Evolutionary conservation across 495 filamentous ascomycete species (phyloP).

Genomic region (Clavariopsis aquatica): DNA sequence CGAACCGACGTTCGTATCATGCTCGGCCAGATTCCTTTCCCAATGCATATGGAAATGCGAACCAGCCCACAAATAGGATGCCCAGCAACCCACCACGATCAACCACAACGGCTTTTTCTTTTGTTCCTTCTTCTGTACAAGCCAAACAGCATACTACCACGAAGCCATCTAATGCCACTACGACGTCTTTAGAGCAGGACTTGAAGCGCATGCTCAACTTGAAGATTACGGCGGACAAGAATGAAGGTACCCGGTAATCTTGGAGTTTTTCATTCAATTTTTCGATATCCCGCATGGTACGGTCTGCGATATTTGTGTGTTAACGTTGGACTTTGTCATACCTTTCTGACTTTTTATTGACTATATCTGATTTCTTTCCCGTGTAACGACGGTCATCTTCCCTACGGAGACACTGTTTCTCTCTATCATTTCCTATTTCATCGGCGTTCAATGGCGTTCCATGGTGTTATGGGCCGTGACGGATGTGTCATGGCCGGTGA

Average conservation of each 20-base stretch:
- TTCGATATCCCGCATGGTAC: background rate
- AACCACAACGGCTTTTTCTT: conserved; percentile 6
- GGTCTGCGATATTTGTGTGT: background rate
- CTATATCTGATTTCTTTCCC: background rate
- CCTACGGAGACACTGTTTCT: background rate
- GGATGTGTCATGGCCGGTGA: background rate
- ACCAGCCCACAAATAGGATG: conserved; percentile 1
- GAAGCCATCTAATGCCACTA: conserved; percentile 5
- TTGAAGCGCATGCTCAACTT: conserved; percentile 33
- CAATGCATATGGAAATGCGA: conserved; percentile 1
- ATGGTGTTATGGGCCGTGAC: background rate
- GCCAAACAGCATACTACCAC: conserved; percentile 24
- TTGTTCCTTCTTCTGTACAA: conserved; percentile 33
- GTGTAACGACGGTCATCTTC: background rate
- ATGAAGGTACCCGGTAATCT: conserved; percentile 16
- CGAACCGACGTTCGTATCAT: conserved; percentile 19
- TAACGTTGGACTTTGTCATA: background rate
- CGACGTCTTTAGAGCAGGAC: conserved; percentile 24
- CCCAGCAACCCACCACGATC: background rate
- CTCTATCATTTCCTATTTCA: background rate
- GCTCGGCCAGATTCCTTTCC: conserved; percentile 22
- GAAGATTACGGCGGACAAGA: conserved; percentile 11
- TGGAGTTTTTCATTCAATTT: background rate
- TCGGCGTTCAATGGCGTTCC: background rate
- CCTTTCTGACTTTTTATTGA: background rate